Evolutionary conservation across 83 land plant genomes (phyloP).

Genomic region (Isoetes engelmannii): DNA sequence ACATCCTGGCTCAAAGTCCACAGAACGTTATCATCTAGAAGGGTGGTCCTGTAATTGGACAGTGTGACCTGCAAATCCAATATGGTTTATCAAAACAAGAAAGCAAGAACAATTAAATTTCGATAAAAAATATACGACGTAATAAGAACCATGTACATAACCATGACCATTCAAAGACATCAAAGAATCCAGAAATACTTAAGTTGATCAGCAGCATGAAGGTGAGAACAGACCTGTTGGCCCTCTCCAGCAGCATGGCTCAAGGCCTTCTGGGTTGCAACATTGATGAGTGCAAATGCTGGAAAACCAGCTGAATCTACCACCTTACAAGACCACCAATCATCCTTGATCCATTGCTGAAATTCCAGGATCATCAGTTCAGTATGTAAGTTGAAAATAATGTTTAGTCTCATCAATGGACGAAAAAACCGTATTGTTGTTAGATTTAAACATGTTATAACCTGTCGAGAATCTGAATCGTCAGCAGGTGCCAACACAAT

Average conservation of each 20-base stretch:
- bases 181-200: background rate
- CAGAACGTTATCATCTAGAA: background rate
- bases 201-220: no score
- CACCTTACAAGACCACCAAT: constrained; percentile 19
- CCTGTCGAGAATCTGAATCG: constrained; percentile 13
- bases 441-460: background rate
- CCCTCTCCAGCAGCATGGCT: constrained; percentile 22
- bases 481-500: constrained; percentile 7
- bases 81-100: no score
- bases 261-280: constrained; percentile 22
- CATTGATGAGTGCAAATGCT: constrained; percentile 22
- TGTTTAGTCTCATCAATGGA: background rate
- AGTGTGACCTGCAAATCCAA: no score
- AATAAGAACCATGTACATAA: no score
- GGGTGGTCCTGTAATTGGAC: no score
- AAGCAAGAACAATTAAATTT: no score
- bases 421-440: background rate
- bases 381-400: background rate
- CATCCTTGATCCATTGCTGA: constrained; percentile 32
- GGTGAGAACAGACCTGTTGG: constrained; percentile 8
- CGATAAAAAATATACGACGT: background rate
- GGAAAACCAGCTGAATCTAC: constrained; percentile 19
- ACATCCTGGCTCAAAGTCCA: constrained; percentile 10
- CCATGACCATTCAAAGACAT: background rate
- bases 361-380: constrained; percentile 8